Conservation (phyloP, 306 rosid species). For the Rosa multiflora region DNA sequence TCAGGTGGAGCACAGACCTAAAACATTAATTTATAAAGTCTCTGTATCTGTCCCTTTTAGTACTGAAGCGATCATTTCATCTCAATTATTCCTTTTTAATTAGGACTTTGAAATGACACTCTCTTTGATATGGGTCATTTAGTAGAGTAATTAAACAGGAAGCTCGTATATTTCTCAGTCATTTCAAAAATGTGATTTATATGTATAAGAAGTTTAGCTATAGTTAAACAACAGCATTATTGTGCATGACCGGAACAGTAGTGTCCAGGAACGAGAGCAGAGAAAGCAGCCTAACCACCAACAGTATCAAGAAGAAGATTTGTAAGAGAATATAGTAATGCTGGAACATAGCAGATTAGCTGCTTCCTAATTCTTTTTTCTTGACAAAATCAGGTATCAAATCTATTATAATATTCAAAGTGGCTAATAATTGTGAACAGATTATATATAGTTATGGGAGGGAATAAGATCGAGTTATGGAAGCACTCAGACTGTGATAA, state of each 20-base stretch:
- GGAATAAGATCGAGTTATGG: background rate
- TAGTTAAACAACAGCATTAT: background rate
- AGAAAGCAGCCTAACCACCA: background rate
- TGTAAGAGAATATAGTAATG: conserved; percentile 9
- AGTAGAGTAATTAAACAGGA: background rate
- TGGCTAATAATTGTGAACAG: background rate
- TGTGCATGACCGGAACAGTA: background rate
- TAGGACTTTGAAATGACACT: background rate
- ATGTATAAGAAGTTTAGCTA: background rate
- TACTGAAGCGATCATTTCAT: background rate
- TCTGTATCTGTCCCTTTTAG: background rate
- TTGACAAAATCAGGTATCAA: background rate
- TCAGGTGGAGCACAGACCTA: conserved; percentile 19
- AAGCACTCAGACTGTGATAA: background rate
- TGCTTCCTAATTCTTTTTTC: conserved; percentile 14
- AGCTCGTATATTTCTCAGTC: background rate
- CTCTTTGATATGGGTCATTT: background rate
- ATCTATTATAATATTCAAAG: conserved; percentile 11
- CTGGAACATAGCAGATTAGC: conserved; percentile 12
- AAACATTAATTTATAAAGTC: background rate
- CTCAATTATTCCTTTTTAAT: background rate
- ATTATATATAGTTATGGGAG: background rate
- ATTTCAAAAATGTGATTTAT: background rate
- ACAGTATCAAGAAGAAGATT: conserved; percentile 17
- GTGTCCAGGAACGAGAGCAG: background rate